These are phyloP conservation scores for Colletotrichum sp. DNA, from an alignment of 2,329 filamentous ascomycete genomes.

Conservation along the genomic window DNA sequence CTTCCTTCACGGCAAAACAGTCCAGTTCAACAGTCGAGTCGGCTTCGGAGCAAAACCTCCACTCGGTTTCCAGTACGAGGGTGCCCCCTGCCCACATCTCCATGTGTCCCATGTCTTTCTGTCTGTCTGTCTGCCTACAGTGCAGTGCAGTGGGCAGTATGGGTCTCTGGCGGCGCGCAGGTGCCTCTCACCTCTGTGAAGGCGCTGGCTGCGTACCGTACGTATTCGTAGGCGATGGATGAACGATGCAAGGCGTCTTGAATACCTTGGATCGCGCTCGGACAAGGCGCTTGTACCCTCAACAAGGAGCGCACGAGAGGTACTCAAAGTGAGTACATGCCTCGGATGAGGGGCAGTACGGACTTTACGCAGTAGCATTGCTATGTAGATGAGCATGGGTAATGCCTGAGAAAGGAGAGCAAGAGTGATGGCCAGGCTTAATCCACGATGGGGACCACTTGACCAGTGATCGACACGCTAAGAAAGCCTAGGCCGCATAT, in stretches of 20 bases:
- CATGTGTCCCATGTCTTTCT: not conserved
- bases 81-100: not conserved
- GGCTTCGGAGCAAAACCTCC: not conserved
- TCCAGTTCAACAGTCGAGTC: not conserved
- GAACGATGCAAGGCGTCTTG: not conserved
- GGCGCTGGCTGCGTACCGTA: not conserved
- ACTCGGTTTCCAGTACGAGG: not conserved
- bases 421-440: not conserved
- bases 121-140: not conserved
- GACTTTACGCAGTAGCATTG: not conserved
- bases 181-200: not conserved
- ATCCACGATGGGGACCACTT: slow-evolving; percentile 2
- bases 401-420: not conserved
- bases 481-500: not conserved
- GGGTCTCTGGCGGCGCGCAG: not conserved
- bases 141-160: not conserved
- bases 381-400: not conserved
- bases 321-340: not conserved
- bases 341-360: not conserved
- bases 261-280: not conserved
- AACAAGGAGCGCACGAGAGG: not conserved
- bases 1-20: not conserved
- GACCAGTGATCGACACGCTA: slow-evolving; percentile 11
- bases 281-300: not conserved
- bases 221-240: not conserved